Base-by-base conservation (phyloP, 2,329 filamentous ascomycete species). In the Cladobotryum protrusum region DNA sequence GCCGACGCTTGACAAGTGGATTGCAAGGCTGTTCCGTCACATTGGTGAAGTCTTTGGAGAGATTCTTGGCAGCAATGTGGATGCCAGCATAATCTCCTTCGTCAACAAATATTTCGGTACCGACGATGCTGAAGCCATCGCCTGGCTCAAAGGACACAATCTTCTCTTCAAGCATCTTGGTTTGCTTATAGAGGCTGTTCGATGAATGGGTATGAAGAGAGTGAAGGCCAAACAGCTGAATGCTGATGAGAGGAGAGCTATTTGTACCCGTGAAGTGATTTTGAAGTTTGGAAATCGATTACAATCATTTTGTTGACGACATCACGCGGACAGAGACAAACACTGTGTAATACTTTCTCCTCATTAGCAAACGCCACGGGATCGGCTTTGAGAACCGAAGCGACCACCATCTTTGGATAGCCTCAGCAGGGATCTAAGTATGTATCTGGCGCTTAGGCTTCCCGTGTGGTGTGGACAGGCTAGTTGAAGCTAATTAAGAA, bases 51-150 rank as follows among this genome's bases (percentile, higher is more conserved):
- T 65, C 63, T 39, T 56, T 53, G 32, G 59, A 57, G 7, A 69
- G 50, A 17, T 64, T 67, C 32, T 57, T 52, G 11, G 59, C 64
- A 5, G 67, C 66, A 29, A 69, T 67, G 20, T 61, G 59, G 14
- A 69, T 54, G 9, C 67, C 67, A 4, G 59, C 43, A 14, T 57
- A 58, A 37, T 69, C 65, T 45, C 59, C 58, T 7, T 60, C 49
- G 15, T 65, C 60, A 35, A 64, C 55, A 24, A 67, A 44, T 32
- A 68, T 62, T 1, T 61, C 54, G 4, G 65, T 61, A 13, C 60
- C 58, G 36, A 62, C 53, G 33, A 67, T 59, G 50, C 47, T 59
- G 48, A 67, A 56, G 35, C 61, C 54, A 42, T 49, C 39, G 18
- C 44, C 56, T 8, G 52, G 35, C 49, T 57, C 51, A 45, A 63